Conservation (phyloP, 1,284 basidiomycete species). For the Tylopilus microsporus region DNA sequence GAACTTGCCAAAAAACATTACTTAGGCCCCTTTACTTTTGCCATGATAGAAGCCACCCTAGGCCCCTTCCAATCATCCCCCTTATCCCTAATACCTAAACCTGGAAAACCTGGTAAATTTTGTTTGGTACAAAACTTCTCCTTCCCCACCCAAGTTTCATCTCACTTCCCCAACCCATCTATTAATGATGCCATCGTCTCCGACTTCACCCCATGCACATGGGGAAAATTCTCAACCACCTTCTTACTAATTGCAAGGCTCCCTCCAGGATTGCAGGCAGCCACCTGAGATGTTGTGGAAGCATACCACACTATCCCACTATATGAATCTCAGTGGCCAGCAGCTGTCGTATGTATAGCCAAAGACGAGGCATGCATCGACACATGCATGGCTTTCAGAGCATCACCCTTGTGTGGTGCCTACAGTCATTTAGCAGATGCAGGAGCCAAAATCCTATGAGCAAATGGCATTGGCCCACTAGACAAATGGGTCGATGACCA, state of each 20-base stretch:
- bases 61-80: too few relatives aligned
- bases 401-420: constrained; percentile 26
- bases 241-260: too few relatives aligned
- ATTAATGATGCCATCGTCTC: too few relatives aligned
- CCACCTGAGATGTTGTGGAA: not conserved
- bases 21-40: too few relatives aligned
- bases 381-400: constrained; percentile 19
- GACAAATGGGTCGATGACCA: constrained; percentile 10
- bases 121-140: not conserved
- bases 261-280: too few relatives aligned
- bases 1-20: too few relatives aligned
- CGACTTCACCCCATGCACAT: too few relatives aligned
- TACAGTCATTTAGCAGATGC: constrained; percentile 35
- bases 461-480: not conserved
- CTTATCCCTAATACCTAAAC: constrained; percentile 32
- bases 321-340: not conserved
- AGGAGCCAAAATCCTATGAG: not conserved
- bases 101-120: constrained; percentile 12
- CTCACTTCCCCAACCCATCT: too few relatives aligned
- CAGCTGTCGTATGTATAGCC: accelerated
- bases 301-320: not conserved
- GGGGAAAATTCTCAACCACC: too few relatives aligned
- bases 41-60: too few relatives aligned
- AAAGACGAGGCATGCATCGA: not conserved
- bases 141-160: too few relatives aligned